Percentiles rank a stretch among this genome's conserved stretches.
Conservation (phyloP, 441 rosid genomes). For the Hura crepitans region DNA sequence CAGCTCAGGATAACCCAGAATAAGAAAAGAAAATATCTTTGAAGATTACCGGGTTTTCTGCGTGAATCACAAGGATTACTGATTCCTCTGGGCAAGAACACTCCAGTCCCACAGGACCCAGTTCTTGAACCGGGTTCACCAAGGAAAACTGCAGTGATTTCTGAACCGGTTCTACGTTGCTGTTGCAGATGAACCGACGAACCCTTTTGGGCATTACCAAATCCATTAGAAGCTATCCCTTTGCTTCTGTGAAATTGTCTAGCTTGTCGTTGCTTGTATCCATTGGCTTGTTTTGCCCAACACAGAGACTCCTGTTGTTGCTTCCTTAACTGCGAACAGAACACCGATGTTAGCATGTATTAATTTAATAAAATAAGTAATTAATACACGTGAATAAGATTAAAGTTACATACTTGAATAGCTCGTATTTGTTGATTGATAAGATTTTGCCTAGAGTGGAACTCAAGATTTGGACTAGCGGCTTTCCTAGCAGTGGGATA, state of each 20-base stretch:
- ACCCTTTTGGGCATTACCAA: slow-evolving; percentile 13
- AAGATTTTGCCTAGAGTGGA: slow-evolving; percentile 49
- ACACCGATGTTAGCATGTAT: slow-evolving; percentile 22
- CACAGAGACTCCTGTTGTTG: slow-evolving; percentile 21
- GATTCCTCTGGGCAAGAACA: slow-evolving; percentile 63
- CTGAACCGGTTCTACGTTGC: slow-evolving; percentile 36
- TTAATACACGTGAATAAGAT: background rate
- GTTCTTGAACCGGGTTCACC: slow-evolving; percentile 44
- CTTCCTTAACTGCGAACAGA: slow-evolving; percentile 42
- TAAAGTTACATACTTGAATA: slow-evolving; percentile 39
- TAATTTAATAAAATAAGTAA: background rate
- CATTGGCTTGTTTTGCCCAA: slow-evolving; percentile 6
- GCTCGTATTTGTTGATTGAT: slow-evolving; percentile 56
- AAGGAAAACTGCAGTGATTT: slow-evolving; percentile 63
- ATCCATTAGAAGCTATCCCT: slow-evolving; percentile 24
- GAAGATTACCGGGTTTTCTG: slow-evolving; percentile 51
- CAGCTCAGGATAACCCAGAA: slow-evolving; percentile 6
- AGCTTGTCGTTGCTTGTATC: slow-evolving; percentile 7
- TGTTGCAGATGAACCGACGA: slow-evolving; percentile 25
- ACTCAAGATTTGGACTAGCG: slow-evolving; percentile 13
- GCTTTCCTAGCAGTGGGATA: slow-evolving; percentile 12
- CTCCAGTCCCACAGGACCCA: slow-evolving; percentile 80
- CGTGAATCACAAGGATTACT: slow-evolving; percentile 46
- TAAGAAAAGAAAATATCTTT: background rate
- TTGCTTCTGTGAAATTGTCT: slow-evolving; percentile 25